phyloP scores from a whole-genome alignment of 2,329 filamentous ascomycete species.

The Chaetomium olivaceum region DNA sequence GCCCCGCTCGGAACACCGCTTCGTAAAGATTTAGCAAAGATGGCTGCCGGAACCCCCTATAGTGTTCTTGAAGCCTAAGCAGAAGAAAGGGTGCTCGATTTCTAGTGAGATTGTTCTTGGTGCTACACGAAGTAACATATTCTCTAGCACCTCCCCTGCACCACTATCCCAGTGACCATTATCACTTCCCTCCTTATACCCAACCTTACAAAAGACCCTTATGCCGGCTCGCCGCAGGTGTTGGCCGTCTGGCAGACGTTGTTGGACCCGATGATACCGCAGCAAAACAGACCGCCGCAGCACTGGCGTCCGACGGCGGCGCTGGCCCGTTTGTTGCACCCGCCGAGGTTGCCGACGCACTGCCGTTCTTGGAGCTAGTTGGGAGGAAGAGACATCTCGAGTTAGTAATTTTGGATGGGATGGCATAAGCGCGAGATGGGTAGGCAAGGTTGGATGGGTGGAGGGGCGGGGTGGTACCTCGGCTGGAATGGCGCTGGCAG shows the following conservation, averaged over 20 bases:
- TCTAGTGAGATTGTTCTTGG: too few species aligned
- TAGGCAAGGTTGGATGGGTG: too few species aligned
- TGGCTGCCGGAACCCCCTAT: not conserved
- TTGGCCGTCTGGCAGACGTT: constrained; percentile 9
- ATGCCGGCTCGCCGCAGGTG: constrained; percentile 7
- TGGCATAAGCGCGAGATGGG: too few species aligned
- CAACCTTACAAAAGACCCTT: too few species aligned
- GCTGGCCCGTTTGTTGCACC: constrained; percentile 4
- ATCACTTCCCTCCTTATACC: too few species aligned
- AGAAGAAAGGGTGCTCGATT: too few species aligned
- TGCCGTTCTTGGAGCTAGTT: not conserved
- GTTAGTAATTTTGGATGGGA: not conserved
- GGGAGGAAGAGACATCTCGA: too few species aligned
- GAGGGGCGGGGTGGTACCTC: not conserved
- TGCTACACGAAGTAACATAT: too few species aligned
- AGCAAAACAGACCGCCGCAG: constrained; percentile 10
- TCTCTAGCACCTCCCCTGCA: too few species aligned
- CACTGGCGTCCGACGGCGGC: constrained; percentile 1
- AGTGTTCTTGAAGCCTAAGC: not conserved
- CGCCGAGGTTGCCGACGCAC: not conserved
- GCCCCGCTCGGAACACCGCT: too few species aligned
- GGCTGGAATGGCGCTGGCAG: not conserved
- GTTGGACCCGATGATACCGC: constrained; percentile 1
- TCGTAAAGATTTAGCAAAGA: too few species aligned
- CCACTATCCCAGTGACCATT: too few species aligned